Percentiles rank a stretch among this genome's conserved stretches.
phyloP scores from a whole-genome alignment of 2,329 filamentous ascomycete species.

The Chaetomium olivaceum region DNA sequence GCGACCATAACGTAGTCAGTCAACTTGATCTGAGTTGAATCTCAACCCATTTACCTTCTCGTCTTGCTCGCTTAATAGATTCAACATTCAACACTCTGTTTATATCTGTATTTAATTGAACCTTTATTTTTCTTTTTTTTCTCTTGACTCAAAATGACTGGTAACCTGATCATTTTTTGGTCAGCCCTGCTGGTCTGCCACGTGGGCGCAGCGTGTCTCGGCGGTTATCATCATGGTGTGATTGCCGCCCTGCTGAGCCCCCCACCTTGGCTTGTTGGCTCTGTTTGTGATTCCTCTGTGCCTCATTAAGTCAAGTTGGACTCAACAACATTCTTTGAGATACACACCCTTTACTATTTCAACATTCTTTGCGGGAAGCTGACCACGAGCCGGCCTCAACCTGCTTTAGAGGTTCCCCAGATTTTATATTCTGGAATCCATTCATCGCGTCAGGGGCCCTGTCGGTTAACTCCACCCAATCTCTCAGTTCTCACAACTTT shows the following conservation, averaged over 20 bases:
- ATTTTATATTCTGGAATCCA: background rate
- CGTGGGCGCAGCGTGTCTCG: slow-evolving; percentile 14
- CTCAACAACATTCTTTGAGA: background rate
- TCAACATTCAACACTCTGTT: background rate
- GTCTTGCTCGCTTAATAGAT: background rate
- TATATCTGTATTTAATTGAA: background rate
- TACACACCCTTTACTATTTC: background rate
- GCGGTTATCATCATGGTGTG: background rate
- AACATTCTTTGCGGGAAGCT: background rate
- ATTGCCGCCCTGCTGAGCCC: background rate
- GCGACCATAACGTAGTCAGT: too few species aligned
- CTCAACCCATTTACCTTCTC: background rate
- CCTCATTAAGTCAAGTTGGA: background rate
- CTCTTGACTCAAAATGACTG: background rate
- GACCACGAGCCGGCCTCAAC: background rate
- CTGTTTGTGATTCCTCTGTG: background rate
- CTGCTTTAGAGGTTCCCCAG: background rate
- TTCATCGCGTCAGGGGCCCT: background rate
- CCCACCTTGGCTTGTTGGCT: background rate
- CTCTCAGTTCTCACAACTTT: background rate
- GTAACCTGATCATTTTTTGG: background rate
- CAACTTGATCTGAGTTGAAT: background rate
- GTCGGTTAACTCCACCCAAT: background rate
- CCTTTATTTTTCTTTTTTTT: background rate
- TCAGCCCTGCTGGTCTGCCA: slow-evolving; percentile 3